Base-by-base conservation (phyloP, 164 flowering plant species). In the Echeveria elegans region DNA sequence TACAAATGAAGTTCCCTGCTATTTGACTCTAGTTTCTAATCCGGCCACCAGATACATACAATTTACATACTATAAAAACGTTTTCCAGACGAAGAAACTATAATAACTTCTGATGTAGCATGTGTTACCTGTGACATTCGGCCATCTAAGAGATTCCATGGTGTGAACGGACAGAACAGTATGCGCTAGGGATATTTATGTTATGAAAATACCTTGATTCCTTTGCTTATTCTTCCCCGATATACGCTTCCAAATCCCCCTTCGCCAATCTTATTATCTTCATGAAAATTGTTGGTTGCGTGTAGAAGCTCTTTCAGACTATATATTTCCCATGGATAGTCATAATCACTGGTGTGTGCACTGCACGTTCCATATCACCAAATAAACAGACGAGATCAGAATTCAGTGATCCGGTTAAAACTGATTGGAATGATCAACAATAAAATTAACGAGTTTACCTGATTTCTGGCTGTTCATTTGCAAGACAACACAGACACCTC, bases 231-330 rank as follows among this genome's bases (percentile, higher is more conserved):
- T 72, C 82, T 77, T 47, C 91, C 95, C 88, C 88, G 84, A 58
- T 85, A 88, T 30, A 88, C 89, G 29, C 86, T 83, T 64, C 91
- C 95, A 47, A 85, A 88, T 6, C 88, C 91, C 0, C 95, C 95
- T 70, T 88, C 95, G 0, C 95, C 91, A 16, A 88, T 80, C 82
- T 86, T 88, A 78, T 85, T 82, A 50, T 85, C 85, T 12, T 79
- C 62, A 37, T 85, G 85, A 58, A 88, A 88, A 68, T 78, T 80
- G 78, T 85, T 85, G 61, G 95, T 88, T 18, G 95, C 95, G 8
- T 69, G 79, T 31, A 83, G 67, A 40, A 88, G 80, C 80, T 88
- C 91, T 69, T 81, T 86, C 24, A 86, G 85, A 15, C 84, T 66
- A 72, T 81, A 86, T 45, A 75, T 75, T 43, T 83, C 82, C 95